Percentiles rank a stretch among this genome's conserved stretches.
Conservation (phyloP, 2,329 filamentous ascomycete species). For the Zarea fungicola region DNA sequence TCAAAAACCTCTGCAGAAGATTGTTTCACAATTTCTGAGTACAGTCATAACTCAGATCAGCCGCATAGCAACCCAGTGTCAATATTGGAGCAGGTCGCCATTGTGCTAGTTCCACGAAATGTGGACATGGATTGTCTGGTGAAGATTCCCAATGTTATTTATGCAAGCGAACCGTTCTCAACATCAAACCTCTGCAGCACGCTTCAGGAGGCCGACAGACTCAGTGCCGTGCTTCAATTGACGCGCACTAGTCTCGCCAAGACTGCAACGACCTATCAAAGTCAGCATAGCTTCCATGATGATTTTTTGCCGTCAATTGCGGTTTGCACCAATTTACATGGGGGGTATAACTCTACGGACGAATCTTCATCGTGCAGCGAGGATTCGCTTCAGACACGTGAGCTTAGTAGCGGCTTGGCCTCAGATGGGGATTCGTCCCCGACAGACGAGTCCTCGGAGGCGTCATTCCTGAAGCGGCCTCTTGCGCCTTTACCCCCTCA, state of each 20-base stretch:
- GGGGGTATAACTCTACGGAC: background rate
- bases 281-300: background rate
- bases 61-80: background rate
- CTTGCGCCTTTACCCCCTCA: background rate
- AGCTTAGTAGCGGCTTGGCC: background rate
- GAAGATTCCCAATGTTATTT: background rate
- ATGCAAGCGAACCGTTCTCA: background rate
- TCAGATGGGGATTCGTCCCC: background rate
- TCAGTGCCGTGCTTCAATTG: background rate
- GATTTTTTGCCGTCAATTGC: background rate
- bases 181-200: background rate
- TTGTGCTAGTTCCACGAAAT: background rate
- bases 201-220: background rate
- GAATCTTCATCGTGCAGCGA: background rate
- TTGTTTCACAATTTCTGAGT: background rate
- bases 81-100: background rate
- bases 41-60: background rate
- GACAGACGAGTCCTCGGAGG: background rate
- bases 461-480: background rate
- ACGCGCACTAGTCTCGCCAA: background rate
- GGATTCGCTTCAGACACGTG: background rate
- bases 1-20: background rate
- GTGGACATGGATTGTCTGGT: background rate
- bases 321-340: background rate
- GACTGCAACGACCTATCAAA: background rate